Conservation (phyloP, 1,139 yeast genomes). For the Candida pseudoviswanathii region DNA sequence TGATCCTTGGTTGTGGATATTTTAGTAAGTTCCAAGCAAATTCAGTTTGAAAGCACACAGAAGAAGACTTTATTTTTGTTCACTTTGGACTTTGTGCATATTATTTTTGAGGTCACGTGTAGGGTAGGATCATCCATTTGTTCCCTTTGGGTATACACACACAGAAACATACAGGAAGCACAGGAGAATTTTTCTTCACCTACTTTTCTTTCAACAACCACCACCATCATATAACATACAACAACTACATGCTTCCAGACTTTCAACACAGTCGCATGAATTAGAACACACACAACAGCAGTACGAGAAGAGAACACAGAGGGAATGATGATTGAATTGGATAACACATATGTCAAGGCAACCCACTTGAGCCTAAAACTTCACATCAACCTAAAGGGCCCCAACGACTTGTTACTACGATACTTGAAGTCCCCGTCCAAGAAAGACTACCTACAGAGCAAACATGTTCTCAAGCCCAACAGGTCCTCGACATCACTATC, state of each 20-base stretch:
- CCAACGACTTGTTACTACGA: not conserved
- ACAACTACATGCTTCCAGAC: not conserved
- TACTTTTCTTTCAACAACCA: not conserved
- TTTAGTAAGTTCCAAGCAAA: too few species aligned
- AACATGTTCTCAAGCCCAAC: not conserved
- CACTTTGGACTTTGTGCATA: too few species aligned
- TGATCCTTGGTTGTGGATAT: too few species aligned
- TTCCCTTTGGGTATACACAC: not conserved
- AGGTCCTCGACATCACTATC: slow-evolving; percentile 1
- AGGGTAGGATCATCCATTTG: not conserved
- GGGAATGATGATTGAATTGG: not conserved
- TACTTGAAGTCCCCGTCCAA: not conserved
- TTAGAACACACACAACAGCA: not conserved
- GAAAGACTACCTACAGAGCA: slow-evolving; percentile 1
- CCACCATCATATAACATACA: not conserved
- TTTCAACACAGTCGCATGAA: slow-evolving; percentile 1
- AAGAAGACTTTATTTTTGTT: too few species aligned
- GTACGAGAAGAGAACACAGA: not conserved
- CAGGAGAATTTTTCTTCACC: not conserved
- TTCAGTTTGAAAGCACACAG: too few species aligned
- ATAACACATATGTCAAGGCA: not conserved
- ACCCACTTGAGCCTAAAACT: slow-evolving; percentile 1
- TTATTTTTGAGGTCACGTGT: not conserved
- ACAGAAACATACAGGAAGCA: not conserved
- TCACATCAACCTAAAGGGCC: not conserved